Base-by-base conservation (phyloP, 495 filamentous ascomycete genomes). In the Hyaloscypha variabilis region DNA sequence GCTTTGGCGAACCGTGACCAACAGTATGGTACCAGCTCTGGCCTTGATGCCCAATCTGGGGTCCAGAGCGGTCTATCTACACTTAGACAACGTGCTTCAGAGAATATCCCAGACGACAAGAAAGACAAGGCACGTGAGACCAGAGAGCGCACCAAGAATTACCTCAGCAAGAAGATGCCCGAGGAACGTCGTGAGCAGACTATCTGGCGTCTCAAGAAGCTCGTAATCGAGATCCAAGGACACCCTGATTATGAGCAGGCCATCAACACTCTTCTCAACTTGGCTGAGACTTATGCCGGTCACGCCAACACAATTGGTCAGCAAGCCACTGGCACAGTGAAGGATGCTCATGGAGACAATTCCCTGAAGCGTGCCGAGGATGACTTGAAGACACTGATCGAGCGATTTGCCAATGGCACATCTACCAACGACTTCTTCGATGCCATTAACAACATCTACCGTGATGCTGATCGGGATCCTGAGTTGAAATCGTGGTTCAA, bases 131-230 rank as follows among this genome's bases (percentile, higher is more conserved):
- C 75, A 29, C 70, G 68, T 55, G 78, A 88, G 64, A 79, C 81
- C 58, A 81, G 82, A 3, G 83, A 87, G 30, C 83, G 84, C 54
- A 82, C 87, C 28, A 87, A 82, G 72, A 84, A 89, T 62, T 98
- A 97, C 72, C 74, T 97, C 26, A 81, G 82, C 19, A 82, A 87
- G 58, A 98, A 97, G 82, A 81, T 99, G 75, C 94, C 95, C 0
- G 81, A 94, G 80, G 94, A 98, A 78, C 93, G 96, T 64, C 93
- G 94, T 30, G 93, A 98, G 2, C 94, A 97, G 81, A 88, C 87
- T 26, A 87, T 97, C 71, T 97, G 88, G 84, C 91, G 95, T 55
- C 76, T 99, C 63, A 98, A 97, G 87, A 98, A 97, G 85, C 96
- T 99, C 91, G 78, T 99, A 28, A 83, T 97, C 62, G 95, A 99